These are phyloP conservation scores for Pichia cephalocereana DNA, from an alignment of 805 yeast genomes.

Conservation along the genomic window DNA sequence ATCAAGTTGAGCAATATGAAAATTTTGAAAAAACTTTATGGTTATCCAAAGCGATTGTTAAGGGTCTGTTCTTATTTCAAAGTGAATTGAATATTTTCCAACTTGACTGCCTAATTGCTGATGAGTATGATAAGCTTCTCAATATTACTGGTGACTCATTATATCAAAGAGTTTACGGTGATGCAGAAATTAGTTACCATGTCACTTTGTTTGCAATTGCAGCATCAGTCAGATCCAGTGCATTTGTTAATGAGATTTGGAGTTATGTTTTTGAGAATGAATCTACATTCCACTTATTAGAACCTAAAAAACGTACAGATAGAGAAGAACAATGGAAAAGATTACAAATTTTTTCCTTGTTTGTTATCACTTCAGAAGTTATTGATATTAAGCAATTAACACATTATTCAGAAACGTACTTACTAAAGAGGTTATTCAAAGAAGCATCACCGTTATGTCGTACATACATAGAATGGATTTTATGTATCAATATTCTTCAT, in stretches of 20 bases:
- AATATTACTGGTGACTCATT: conserved; percentile 27
- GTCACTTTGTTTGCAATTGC: conserved; percentile 42
- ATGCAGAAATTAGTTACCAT: conserved; percentile 45
- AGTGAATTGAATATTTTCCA: conserved; percentile 46
- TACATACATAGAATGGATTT: conserved; percentile 70
- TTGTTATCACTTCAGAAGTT: conserved; percentile 35
- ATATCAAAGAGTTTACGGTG: conserved; percentile 47
- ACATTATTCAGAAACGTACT: conserved; percentile 17
- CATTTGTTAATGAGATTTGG: conserved; percentile 27
- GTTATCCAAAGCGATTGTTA: conserved; percentile 41
- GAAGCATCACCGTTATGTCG: conserved; percentile 80
- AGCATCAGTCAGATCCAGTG: conserved; percentile 23
- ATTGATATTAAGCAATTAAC: conserved; percentile 20
- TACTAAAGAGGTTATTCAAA: conserved; percentile 32
- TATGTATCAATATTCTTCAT: conserved; percentile 36
- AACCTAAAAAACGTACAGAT: conserved; percentile 49
- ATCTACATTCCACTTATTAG: conserved; percentile 33
- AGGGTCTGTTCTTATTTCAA: conserved; percentile 41
- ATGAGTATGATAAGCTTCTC: conserved; percentile 38
- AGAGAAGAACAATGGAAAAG: conserved; percentile 64
- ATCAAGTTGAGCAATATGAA: conserved; percentile 27
- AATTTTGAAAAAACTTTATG: conserved; percentile 37
- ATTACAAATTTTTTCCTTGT: conserved; percentile 43
- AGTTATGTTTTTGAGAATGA: conserved; percentile 30
- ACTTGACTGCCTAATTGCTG: conserved; percentile 49